Evolutionary conservation across 1,284 basidiomycete species (phyloP), one percentile per base, ranked within the genome.

Genomic region (Cryptococcus sp.): DNA sequence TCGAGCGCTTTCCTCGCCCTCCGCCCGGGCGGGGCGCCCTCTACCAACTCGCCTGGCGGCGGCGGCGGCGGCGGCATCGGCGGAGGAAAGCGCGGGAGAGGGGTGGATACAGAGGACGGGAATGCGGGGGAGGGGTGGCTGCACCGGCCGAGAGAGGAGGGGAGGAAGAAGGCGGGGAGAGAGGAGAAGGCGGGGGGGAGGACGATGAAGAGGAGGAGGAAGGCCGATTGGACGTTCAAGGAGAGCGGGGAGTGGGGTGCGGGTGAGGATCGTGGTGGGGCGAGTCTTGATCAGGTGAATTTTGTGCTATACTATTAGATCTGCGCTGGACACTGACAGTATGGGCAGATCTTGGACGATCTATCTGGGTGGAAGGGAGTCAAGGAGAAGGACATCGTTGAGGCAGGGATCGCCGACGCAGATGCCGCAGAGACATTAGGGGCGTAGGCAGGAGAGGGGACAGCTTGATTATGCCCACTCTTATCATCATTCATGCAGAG

Each of bases 1-100:
- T 50, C 60, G 0, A 56, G 43, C 4, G 65, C 72, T 4, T 75
- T 75, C 62, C 60, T 75, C n/a, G 68, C 70, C n/a, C 53, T 73
- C 4, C 59, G 72, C 16, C 71, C 71, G 12, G 68, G 70, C 5
- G 40, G 39, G 18, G 11, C 50, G 33, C 7, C 9, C 23, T 18
- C 28, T 9, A 33, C 4, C 28, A 33, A 9, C 28, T 33, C 28
- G 28, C 28, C 28, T 33, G 28, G 28, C 46, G 12, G 16, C 51
- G 12, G 39, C 35, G 20, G n/a, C 21, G 44, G 21, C 23, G 21
- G 35, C 15, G 23, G 13, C 16, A 35, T 24, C 12, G 20, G 16
- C 16, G 45, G 50, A 15, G 16, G 21, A 6, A 24, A 28, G 23
- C 8, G 15, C n/a, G 21, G 38, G 8, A 15, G 18, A 45, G 50